A percentile compares a stretch with the other conserved stretches of the same genome.
Evolutionary conservation across 768 basidiomycete genomes (phyloP).

Genomic region (Chalciporus chontae): DNA sequence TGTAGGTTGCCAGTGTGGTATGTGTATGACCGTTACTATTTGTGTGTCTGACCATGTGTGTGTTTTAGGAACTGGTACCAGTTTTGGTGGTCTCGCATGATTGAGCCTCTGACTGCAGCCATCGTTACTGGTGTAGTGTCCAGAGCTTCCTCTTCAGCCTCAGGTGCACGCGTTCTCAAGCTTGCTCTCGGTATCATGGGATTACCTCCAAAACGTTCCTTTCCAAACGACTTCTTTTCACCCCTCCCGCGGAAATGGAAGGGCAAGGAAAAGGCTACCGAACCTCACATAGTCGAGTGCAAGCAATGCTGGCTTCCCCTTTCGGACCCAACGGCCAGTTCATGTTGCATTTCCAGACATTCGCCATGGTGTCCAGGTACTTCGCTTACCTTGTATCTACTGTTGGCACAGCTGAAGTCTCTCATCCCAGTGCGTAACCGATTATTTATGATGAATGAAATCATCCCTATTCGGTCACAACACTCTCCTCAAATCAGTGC

Average conservation of each 20-base stretch:
- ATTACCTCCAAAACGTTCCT: slow-evolving; percentile 27
- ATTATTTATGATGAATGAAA: slow-evolving; percentile 36
- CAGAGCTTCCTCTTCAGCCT: slow-evolving; percentile 19
- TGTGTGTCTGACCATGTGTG: not conserved
- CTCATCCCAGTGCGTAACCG: slow-evolving; percentile 31
- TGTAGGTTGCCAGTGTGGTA: slow-evolving; percentile 9
- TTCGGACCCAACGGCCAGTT: slow-evolving; percentile 31
- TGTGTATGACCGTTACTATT: not conserved
- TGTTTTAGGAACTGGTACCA: not conserved
- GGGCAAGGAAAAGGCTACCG: slow-evolving; percentile 48
- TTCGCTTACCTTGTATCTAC: slow-evolving; percentile 2
- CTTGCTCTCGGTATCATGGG: slow-evolving; percentile 28
- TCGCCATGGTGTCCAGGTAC: slow-evolving; percentile 49
- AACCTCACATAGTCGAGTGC: slow-evolving; percentile 26
- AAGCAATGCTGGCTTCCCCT: slow-evolving; percentile 21
- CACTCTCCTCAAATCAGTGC: slow-evolving; percentile 2
- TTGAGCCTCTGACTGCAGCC: slow-evolving; percentile 59
- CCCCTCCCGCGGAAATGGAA: slow-evolving; percentile 50
- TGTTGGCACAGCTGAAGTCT: slow-evolving; percentile 5
- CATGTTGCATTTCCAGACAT: slow-evolving; percentile 47
- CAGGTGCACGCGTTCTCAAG: slow-evolving; percentile 25
- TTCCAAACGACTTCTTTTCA: slow-evolving; percentile 51
- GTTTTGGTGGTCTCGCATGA: slow-evolving; percentile 43
- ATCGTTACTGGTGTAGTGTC: slow-evolving; percentile 47
- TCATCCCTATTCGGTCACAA: slow-evolving; percentile 26